Evolutionary conservation across 2,329 filamentous ascomycete genomes (phyloP).

Genomic region (Plectosphaerella plurivora): DNA sequence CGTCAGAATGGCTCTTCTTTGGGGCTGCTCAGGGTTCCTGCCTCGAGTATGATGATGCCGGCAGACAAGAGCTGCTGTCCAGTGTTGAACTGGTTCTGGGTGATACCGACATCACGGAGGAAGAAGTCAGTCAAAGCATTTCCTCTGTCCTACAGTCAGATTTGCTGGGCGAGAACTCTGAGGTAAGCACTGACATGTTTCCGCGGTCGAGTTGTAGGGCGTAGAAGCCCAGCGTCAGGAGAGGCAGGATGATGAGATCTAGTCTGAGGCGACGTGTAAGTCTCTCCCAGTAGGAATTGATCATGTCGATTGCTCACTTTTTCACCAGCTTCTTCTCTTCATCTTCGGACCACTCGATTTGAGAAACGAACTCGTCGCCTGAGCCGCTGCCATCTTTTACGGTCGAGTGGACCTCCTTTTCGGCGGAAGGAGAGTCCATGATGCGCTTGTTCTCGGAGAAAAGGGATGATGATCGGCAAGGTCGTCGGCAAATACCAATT

Average conservation of each 20-base stretch:
- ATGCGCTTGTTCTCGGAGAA: not conserved
- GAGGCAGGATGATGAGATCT: slow-evolving; percentile 38
- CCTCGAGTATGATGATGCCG: slow-evolving; percentile 39
- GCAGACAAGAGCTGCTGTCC: slow-evolving; percentile 46
- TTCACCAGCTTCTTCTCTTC: slow-evolving; percentile 18
- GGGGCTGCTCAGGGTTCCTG: slow-evolving; percentile 1
- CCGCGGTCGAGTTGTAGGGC: slow-evolving; percentile 32
- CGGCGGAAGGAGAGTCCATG: not conserved
- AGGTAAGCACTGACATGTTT: slow-evolving; percentile 30
- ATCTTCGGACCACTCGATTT: slow-evolving; percentile 16
- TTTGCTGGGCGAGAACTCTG: no score
- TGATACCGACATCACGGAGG: slow-evolving; percentile 43
- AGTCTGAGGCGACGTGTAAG: slow-evolving; percentile 23
- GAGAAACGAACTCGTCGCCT: not conserved
- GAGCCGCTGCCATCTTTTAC: not conserved
- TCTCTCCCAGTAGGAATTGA: not conserved
- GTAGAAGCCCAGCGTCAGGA: slow-evolving; percentile 40
- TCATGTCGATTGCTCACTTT: slow-evolving; percentile 13
- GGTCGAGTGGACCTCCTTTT: not conserved
- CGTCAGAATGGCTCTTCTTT: not conserved
- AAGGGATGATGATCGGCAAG: not conserved
- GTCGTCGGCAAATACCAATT: not conserved
- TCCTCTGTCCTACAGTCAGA: not conserved
- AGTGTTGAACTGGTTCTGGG: slow-evolving; percentile 46
- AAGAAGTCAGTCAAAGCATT: slow-evolving; percentile 23